Evolutionary conservation across 2,329 filamentous ascomycete genomes (phyloP), one percentile per base, ranked within the genome.

Genomic region (Cadophora gregata): DNA sequence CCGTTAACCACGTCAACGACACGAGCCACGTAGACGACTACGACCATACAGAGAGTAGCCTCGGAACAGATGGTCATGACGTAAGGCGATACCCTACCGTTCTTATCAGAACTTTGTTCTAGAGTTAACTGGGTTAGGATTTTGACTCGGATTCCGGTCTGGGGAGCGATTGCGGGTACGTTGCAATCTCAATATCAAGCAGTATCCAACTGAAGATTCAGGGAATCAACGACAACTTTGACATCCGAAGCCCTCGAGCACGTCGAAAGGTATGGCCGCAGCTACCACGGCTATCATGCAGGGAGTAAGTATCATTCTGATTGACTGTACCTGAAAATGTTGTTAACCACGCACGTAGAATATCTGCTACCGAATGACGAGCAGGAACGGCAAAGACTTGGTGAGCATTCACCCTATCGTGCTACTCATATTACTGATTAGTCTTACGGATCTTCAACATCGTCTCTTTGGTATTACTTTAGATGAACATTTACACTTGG

Each of bases 111-210:
- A 9, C 1, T 59, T 59, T 29, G 21, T 58, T 6, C 31, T 16
- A 36, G 47, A 3, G 21, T 59, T 51, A 3, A 50, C 10, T 61
- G 25, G 7, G 36, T 51, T 9, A 61, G 59, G 10, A 61, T 61
- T 50, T n/a, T 14, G 59, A 61, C 16, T 50, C 38, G 27, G 56
- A 59, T 59, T 59, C 56, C 33, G 56, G 33, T 27, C 10, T 59
- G n/a, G 59, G 27, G 19, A 1, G 24, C 6, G 42, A 33, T 29
- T 9, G 27, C 27, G 36, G 59, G 58, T 60, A 60, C 24, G 38
- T 60, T 1, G 38, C 24, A 31, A 60, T 27, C 1, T n/a, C 36
- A 29, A 29, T 47, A 21, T 60, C 31, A 58, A 31, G 48, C n/a
- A 45, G 10, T 10, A 45, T 27, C 36, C 24, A 27, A 29, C 25